Evolutionary conservation across 768 basidiomycete genomes (phyloP), one percentile per base, ranked within the genome.

Genomic region (Strobilomyces echinocephalus): DNA sequence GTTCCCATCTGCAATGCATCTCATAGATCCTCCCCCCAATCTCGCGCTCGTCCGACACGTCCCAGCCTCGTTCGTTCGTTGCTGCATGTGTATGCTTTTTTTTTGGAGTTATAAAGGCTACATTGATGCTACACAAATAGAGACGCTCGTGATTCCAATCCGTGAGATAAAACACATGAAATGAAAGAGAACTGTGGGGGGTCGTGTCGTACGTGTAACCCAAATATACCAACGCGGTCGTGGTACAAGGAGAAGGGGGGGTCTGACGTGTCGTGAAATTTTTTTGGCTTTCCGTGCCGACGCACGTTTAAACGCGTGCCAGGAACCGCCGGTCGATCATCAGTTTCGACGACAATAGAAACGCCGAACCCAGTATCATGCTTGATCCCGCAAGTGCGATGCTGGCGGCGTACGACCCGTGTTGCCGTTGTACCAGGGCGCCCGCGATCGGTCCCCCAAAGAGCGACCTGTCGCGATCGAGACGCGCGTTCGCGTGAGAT

Each of bases 391-490:
- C 77, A 57, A 86, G 80, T 18, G 76, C 64, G 53, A 84, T 83
- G 71, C 84, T 74, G 33, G 77, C 75, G 0, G 63, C 63, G 62
- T 72, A 74, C 55, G 74, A 79, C 9, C 79, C 82, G 34, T 76
- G 69, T 36, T 71, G 66, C 31, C 54, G 65, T 21, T 73, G 68
- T 20, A 87, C 70, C 30, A 88, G 70, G 10, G 75, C 76, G 0
- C 87, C 87, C 12, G 82, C 85, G 12, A 76, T 74, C 2, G 87
- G 87, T 2, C 80, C 82, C 10, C 87, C 85, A 28, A 83, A 67
- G 20, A 88, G 72, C 1, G 85, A 77, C 26, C 86, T 88, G 53
- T 30, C 24, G 24, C 24, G 30, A 38, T 34, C 4, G 33, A 16
- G 15, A 20, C 20, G 15, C 14, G 10, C 30, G 8, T 47, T 36